phyloP scores from a whole-genome alignment of 176 grass and related monocot genomes.

The Hyparrhenia diplandra region DNA sequence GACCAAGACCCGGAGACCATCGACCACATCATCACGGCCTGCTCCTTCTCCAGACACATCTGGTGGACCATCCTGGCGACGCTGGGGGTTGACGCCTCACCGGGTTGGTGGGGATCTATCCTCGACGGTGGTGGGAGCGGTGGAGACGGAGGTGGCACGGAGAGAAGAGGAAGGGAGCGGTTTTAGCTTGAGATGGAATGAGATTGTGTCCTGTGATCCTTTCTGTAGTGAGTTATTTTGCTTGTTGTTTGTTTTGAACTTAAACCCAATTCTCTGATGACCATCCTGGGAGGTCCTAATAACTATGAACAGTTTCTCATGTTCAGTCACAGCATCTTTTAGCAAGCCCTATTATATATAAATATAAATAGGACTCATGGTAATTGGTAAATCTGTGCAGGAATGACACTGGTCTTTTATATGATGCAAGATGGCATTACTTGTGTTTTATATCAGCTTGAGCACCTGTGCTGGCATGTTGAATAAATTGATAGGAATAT shows the following conservation, averaged over 20 bases:
- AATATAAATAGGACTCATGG: not conserved
- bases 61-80: too few relatives aligned
- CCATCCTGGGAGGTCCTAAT: not conserved
- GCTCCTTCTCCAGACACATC: too few relatives aligned
- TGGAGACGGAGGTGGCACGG: too few relatives aligned
- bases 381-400: not conserved
- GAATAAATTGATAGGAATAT: not conserved
- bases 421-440: not conserved
- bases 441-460: not conserved
- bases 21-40: too few relatives aligned
- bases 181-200: not conserved
- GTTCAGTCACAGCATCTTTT: not conserved
- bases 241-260: not conserved
- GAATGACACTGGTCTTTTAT: not conserved
- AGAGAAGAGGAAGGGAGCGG: too few relatives aligned
- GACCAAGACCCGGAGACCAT: too few relatives aligned
- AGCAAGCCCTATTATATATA: not conserved
- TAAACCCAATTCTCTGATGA: not conserved
- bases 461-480: not conserved
- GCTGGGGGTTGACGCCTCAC: too few relatives aligned
- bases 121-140: too few relatives aligned
- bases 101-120: too few relatives aligned
- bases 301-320: not conserved
- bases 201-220: not conserved
- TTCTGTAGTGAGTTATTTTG: not conserved